Evolutionary conservation across 1,139 yeast species (phyloP).

Genomic region (Suhomyces maxii): DNA sequence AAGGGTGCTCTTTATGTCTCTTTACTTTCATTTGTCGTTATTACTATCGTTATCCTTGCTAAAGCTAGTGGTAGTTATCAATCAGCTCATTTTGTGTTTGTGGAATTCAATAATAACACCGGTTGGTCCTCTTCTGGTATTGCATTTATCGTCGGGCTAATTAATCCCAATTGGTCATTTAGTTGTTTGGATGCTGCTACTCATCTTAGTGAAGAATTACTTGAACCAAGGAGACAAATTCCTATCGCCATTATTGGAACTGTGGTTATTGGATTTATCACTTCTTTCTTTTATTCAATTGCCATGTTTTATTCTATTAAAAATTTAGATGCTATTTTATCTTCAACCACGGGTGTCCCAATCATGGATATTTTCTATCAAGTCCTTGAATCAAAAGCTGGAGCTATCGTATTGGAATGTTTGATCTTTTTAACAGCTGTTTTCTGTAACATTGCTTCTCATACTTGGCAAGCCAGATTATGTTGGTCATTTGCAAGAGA

Average conservation of each 20-base stretch:
- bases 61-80: constrained; percentile 39
- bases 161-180: constrained; percentile 48
- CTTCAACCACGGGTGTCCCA: constrained; percentile 39
- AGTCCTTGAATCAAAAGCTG: constrained; percentile 36
- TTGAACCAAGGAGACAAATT: constrained; percentile 39
- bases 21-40: constrained; percentile 35
- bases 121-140: constrained; percentile 45
- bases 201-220: constrained; percentile 43
- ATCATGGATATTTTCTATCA: constrained; percentile 43
- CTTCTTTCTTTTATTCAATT: constrained; percentile 41
- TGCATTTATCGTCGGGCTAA: constrained; percentile 45
- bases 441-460: constrained; percentile 44
- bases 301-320: constrained; percentile 44
- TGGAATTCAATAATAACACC: constrained; percentile 37
- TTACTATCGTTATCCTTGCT: constrained; percentile 39
- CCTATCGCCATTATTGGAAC: constrained; percentile 47
- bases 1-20: constrained; percentile 38
- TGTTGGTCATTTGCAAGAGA: constrained; percentile 40
- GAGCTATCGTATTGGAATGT: constrained; percentile 38
- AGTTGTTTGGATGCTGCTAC: constrained; percentile 46
- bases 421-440: constrained; percentile 40
- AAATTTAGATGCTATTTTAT: constrained; percentile 31
- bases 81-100: constrained; percentile 39
- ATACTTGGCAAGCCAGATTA: constrained; percentile 41
- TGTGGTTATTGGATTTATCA: constrained; percentile 41